Conservation (phyloP, 1,284 basidiomycete species). For the Marasmius fiardii region DNA sequence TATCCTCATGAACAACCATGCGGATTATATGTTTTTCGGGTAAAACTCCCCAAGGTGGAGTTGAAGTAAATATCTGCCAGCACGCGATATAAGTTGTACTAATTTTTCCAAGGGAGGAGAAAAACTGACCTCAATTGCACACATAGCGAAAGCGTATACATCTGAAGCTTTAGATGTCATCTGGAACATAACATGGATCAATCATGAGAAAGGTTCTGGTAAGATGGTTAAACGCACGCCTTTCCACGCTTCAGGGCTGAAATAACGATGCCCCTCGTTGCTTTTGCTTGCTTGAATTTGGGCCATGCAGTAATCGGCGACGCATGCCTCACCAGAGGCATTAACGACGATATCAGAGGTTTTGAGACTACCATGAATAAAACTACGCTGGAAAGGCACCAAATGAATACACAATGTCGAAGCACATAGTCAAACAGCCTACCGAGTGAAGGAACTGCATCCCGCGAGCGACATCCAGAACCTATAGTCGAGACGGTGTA, state of each 20-base stretch:
- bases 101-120: neutral
- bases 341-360: slow-evolving; percentile 22
- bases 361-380: slow-evolving; percentile 22
- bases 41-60: slow-evolving; percentile 23
- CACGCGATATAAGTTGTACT: neutral
- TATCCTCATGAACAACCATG: slow-evolving; percentile 20
- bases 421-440: neutral
- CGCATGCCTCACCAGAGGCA: slow-evolving; percentile 16
- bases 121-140: slow-evolving; percentile 20
- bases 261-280: slow-evolving; percentile 21
- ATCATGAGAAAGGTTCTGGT: neutral
- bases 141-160: slow-evolving; percentile 26
- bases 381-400: slow-evolving; percentile 10
- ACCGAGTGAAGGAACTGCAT: slow-evolving; percentile 3
- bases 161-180: slow-evolving; percentile 22
- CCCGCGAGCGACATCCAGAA: neutral
- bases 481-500: neutral
- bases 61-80: slow-evolving; percentile 19
- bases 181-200: slow-evolving; percentile 9
- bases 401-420: neutral
- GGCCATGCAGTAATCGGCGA: slow-evolving; percentile 23
- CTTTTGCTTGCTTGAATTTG: slow-evolving; percentile 19
- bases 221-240: slow-evolving; percentile 23
- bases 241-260: slow-evolving; percentile 27
- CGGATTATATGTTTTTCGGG: slow-evolving; percentile 23